Evolutionary conservation across 495 filamentous ascomycete genomes (phyloP), one percentile per base, ranked within the genome.

Genomic region (Mycothermus thermophilus): DNA sequence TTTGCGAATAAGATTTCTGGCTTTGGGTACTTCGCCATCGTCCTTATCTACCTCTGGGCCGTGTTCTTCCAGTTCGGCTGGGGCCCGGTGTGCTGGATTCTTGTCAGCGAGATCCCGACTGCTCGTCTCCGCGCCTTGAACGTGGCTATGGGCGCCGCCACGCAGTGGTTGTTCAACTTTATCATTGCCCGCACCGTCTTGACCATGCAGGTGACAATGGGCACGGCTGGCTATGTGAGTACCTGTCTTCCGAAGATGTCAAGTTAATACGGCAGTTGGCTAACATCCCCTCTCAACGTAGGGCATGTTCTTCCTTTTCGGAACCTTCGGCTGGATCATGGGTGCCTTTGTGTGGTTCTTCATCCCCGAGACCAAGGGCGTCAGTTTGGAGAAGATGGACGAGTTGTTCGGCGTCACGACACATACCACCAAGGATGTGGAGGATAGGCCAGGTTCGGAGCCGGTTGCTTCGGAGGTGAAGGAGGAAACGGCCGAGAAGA

Each of bases 1-100:
- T n/a, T n/a, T n/a, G n/a, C n/a, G n/a, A n/a, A n/a, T n/a, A 6
- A 25, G 2, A 69, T 78, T 26, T 65, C 71, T 5, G 59, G 64
- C 0, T 67, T 71, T 10, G 75, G 75, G 8, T 80, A 79, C 50
- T 55, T 79, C 25, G 75, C 75, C 1, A 62, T 80, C 8, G 67
- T 76, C 23, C 74, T 73, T 47, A 75, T 82, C 38, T 82, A 75
- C 58, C 59, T 79, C 19, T 80, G 78, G 41, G 77, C 75, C 4
- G 69, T 66, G 4, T 75, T 76, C 58, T 80, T 79, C 63, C 77
- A 79, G 36, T 79, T 80, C 42, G 76, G 76, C 18, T 81, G 77
- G 77, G 79, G 79, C 0, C 79, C 77, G 3, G 73, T 75, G 20
- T 80, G 76, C 48, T 82, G 77, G 79, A 80, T 77, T 33, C 74